Evolutionary conservation across 352 stramenopile genomes (phyloP).

Genomic region (Blastocystis sp.): DNA sequence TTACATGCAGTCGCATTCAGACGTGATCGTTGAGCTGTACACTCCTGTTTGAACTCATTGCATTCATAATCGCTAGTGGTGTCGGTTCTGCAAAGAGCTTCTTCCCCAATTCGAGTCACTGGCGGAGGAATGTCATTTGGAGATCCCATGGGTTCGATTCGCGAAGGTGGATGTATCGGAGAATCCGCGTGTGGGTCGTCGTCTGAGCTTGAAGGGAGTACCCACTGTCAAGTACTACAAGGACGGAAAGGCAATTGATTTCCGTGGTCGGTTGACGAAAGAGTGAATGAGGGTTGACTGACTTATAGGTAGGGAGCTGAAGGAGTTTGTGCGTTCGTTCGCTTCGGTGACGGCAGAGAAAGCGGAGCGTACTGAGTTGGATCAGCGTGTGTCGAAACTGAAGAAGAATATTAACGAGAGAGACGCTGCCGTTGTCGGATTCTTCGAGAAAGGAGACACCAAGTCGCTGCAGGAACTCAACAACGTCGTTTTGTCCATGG

Average conservation of each 20-base stretch:
- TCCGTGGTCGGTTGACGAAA: not conserved
- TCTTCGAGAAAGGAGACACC: not conserved
- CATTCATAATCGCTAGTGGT: not conserved
- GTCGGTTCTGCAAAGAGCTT: not conserved
- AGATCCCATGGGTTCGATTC: not conserved
- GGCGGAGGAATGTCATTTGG: not conserved
- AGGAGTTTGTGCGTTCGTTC: not conserved
- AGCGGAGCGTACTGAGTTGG: not conserved
- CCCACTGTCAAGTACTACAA: slow-evolving; percentile 38
- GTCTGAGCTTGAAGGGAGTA: slow-evolving; percentile 2
- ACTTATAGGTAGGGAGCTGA: not conserved
- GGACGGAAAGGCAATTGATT: not conserved
- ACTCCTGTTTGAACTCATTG: not conserved
- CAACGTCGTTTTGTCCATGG: not conserved
- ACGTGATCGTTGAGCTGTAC: slow-evolving; percentile 23
- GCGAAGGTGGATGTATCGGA: slow-evolving; percentile 14
- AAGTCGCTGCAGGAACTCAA: not conserved
- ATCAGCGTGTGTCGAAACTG: not conserved
- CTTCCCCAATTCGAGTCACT: not conserved
- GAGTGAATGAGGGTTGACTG: not conserved
- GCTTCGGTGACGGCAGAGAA: not conserved
- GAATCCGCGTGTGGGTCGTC: slow-evolving; percentile 17
- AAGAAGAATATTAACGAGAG: not conserved
- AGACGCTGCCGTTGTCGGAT: not conserved
- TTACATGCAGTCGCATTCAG: slow-evolving; percentile 10